Percentiles rank a stretch among this genome's conserved stretches.
Conservation (phyloP, 1,284 basidiomycete genomes). For the Xerocomus amazonicus region DNA sequence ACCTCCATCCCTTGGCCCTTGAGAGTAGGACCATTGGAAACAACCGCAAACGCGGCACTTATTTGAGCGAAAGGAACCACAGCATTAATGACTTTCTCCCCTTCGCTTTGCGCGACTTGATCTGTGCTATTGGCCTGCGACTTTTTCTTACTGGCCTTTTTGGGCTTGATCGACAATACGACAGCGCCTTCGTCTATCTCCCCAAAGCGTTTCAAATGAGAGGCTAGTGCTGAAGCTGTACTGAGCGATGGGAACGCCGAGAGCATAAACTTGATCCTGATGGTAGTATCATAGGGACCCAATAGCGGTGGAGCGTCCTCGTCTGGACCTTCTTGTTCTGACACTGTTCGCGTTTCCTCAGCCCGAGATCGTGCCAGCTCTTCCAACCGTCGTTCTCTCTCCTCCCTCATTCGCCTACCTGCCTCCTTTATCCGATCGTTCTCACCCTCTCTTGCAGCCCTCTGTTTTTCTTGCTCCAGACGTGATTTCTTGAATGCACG, state of each 20-base stretch:
- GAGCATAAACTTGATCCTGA: conserved; percentile 65
- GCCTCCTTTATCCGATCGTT: conserved; percentile 77
- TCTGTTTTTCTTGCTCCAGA: conserved; percentile 57
- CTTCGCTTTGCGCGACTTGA: conserved; percentile 37
- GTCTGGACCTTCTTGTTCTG: conserved; percentile 41
- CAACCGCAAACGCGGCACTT: conserved; percentile 67
- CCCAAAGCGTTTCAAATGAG: conserved; percentile 59
- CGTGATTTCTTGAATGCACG: conserved; percentile 70
- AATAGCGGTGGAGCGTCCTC: conserved; percentile 46
- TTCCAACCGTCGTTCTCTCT: conserved; percentile 53
- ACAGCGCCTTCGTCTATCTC: conserved; percentile 57
- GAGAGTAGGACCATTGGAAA: conserved; percentile 46
- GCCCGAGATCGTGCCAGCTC: conserved; percentile 41
- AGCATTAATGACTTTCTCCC: conserved; percentile 63
- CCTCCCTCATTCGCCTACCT: conserved; percentile 68
- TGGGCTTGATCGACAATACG: conserved; percentile 57
- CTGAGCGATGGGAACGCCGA: conserved; percentile 54
- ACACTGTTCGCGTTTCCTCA: conserved; percentile 32
- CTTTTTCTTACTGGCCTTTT: conserved; percentile 33
- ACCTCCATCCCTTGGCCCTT: conserved; percentile 51
- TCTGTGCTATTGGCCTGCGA: conserved; percentile 5
- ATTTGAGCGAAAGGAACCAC: conserved; percentile 72
- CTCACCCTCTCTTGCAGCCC: conserved; percentile 55
- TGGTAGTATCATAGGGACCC: conserved; percentile 69
- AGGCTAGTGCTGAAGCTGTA: conserved; percentile 46